Base-by-base conservation (phyloP, 306 rosid genomes). In the Ammopiptanthus mongolicus region DNA sequence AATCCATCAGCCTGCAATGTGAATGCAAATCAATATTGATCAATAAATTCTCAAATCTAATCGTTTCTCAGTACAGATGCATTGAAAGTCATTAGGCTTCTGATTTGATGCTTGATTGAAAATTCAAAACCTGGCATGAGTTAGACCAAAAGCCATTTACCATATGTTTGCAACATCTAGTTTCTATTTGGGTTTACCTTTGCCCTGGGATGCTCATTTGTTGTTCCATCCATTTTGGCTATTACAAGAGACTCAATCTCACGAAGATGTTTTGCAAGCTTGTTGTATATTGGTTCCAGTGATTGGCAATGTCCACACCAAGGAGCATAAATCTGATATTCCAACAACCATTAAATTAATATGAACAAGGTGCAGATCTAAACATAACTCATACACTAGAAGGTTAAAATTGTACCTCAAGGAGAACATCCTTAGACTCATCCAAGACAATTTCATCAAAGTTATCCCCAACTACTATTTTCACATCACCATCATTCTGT, bases 231-330 rank as follows among this genome's bases (percentile, higher is more conserved):
- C 99, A 96, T 96, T 96, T 92, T 96, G 65, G 96, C 97, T 84
- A 96, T 88, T 6, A 96, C 96, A 51, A 96, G 69, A 53, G 99
- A 96, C 7, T 96, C 93, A 62, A 96, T 77, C 74, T 80, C 78
- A 44, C 78, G 90, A 73, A 96, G 88, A 81, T 92, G 97, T 82
- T 89, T 90, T 62, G 90, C 99, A 72, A 96, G 97, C 86, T 96
- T 96, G 89, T 88, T 82, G 85, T 89, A 96, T 77, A 87, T 86
- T 60, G 99, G 99, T 81, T 92, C 99, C 78, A 96, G 78, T 59
- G 97, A 51, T 88, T 92, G 96, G 86, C 99, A 96, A 83, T 96
- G 99, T 69, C 98, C 98, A 59, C 99, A 96, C 99, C 99, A 96
- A 50, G 99, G 99, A 79, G 99, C 98, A 87, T 96, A 92, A 28